Evolutionary conservation across 306 rosid species (phyloP).

Genomic region (Calophaca sinica): DNA sequence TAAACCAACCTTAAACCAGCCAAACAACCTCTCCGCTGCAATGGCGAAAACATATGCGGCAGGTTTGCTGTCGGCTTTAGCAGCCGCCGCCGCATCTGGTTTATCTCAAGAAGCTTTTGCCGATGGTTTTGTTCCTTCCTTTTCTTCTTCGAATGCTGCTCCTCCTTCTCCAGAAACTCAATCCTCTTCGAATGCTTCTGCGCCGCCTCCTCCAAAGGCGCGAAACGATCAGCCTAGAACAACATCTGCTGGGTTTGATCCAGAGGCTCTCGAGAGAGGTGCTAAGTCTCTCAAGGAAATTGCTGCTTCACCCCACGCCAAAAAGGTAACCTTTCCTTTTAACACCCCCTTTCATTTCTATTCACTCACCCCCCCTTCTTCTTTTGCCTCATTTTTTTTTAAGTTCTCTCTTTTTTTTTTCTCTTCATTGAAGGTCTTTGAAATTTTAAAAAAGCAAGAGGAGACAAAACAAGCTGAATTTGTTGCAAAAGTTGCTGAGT

Average conservation of each 20-base stretch:
- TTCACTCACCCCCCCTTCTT: not conserved
- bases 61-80: constrained; percentile 67
- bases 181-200: constrained; percentile 1
- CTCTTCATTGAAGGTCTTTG: constrained; percentile 61
- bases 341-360: not conserved
- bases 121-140: constrained; percentile 32
- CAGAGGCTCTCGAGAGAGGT: constrained; percentile 77
- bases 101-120: constrained; percentile 24
- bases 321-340: constrained; percentile 60
- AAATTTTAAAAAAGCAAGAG: constrained; percentile 73
- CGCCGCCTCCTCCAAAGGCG: constrained; percentile 46
- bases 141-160: constrained; percentile 41
- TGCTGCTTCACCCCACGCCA: constrained; percentile 58
- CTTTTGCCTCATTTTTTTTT: not conserved
- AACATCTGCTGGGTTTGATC: constrained; percentile 86
- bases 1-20: too few species aligned
- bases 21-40: not conserved
- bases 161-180: constrained; percentile 28
- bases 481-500: constrained; percentile 77
- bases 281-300: constrained; percentile 67
- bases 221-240: constrained; percentile 87
- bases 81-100: constrained; percentile 53
- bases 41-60: constrained; percentile 42
- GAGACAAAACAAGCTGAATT: constrained; percentile 79
- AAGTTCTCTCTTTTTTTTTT: too few species aligned